These are phyloP conservation scores for Hirschioporus abietinus DNA, from an alignment of 768 basidiomycete genomes.

Conservation along the genomic window DNA sequence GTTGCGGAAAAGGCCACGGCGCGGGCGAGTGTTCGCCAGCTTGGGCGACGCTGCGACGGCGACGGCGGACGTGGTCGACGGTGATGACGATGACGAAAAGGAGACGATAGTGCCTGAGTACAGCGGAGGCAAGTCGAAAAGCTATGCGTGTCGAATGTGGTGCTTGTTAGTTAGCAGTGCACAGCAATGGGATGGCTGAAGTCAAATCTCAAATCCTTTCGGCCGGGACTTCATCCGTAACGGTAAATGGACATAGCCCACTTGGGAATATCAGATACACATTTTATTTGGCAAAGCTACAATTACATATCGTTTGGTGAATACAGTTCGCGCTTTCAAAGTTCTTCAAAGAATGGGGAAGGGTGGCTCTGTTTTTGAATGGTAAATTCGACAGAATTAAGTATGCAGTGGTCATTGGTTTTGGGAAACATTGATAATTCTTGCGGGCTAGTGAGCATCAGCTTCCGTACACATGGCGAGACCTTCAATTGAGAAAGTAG, in stretches of 20 bases:
- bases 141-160: neutral
- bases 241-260: neutral
- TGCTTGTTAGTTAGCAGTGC: neutral
- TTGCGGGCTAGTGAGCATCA: no score
- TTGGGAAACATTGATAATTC: no score
- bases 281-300: neutral
- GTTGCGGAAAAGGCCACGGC: neutral
- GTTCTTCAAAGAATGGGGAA: no score
- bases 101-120: neutral
- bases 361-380: no score
- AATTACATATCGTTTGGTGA: no score
- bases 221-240: neutral
- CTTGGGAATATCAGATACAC: neutral
- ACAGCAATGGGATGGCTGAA: neutral
- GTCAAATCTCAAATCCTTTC: neutral
- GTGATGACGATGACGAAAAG: neutral
- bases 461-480: no score
- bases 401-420: no score
- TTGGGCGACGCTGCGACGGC: neutral
- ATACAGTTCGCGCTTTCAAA: no score
- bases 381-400: no score
- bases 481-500: no score
- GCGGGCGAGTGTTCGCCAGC: neutral
- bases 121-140: neutral
- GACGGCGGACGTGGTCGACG: neutral